Base-by-base conservation (phyloP, 371 early-diverging fungal species). In the Mortierella sp. region DNA sequence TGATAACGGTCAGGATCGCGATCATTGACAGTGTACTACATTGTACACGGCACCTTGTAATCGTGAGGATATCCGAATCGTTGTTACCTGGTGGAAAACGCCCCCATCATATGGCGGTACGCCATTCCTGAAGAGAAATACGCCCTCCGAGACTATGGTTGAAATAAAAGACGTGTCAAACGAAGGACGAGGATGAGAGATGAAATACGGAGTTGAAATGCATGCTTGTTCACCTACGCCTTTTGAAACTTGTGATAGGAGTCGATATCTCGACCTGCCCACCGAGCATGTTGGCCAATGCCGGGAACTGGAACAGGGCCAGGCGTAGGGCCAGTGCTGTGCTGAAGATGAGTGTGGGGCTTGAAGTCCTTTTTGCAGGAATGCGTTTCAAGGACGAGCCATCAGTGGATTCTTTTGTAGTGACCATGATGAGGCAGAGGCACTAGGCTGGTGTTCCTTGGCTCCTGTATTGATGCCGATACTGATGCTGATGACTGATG, bases 71-170 rank as follows among this genome's bases (percentile, higher is more conserved):
- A 6, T 0, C 34, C 15, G 7, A 11, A 6, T 21, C 7, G 6
- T 12, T 50, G 23, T 31, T 75, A 93, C 94, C 82, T 95, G 96
- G 78, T 95, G 94, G 67, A 89, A 93, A 15, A 92, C 82, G 34
- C 92, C 94, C 17, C 95, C 95, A 72, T 94, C 94, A 78, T 95
- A 97, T 11, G 96, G 95, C 28, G 93, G 87, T 0, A 97, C 84
- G 41, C 87, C 89, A 61, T 89, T 84, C 19, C 85, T 70, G 59
- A 87, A 93, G 37, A 97, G 82, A 76, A 84, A 92, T n/a, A 95
- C 82, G 31, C 96, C 97, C 82, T 97, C 98, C 19, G 87, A 86
- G 32, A 96, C 93, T 93, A 79, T 28, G 15, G 21, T n/a, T 17
- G 15, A 37, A 12, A 28, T 17, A n/a, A 37, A 12, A 28, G 31